Percentiles rank a stretch among this genome's conserved stretches.
These are phyloP conservation scores for Apiotrichum sp. DNA, from an alignment of 1,284 basidiomycete genomes.

Conservation along the genomic window DNA sequence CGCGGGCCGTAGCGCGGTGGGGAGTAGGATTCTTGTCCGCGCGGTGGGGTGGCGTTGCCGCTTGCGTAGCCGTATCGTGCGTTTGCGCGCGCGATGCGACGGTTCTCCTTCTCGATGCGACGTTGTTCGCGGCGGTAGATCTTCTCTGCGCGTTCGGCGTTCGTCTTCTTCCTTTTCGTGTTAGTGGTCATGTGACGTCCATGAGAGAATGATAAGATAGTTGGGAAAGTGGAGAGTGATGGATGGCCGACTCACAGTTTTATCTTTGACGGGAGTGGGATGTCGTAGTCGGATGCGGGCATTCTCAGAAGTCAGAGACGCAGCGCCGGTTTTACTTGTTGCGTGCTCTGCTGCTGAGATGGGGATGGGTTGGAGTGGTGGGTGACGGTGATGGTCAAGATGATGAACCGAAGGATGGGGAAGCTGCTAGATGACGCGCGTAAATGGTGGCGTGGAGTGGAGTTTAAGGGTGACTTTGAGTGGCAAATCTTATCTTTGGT, in stretches of 20 bases:
- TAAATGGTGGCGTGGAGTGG: too few species aligned
- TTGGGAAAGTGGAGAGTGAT: not conserved
- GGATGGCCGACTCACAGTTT: conserved; percentile 11
- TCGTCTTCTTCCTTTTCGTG: conserved; percentile 30
- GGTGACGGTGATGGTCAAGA: not conserved
- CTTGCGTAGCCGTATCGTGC: conserved; percentile 8
- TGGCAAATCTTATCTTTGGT: too few species aligned
- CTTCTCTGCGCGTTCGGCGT: conserved; percentile 23
- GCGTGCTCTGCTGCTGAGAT: too few species aligned
- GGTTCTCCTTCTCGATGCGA: conserved; percentile 9
- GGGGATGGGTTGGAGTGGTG: too few species aligned
- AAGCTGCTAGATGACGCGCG: not conserved
- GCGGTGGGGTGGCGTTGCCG: not conserved
- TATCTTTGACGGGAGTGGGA: conserved; percentile 11
- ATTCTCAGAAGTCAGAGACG: too few species aligned
- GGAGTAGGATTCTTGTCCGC: not conserved
- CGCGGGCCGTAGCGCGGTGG: not conserved
- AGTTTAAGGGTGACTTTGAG: too few species aligned
- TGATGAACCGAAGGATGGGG: not conserved
- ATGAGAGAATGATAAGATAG: not conserved
- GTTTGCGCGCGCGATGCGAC: conserved; percentile 33
- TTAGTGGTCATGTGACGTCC: not conserved
- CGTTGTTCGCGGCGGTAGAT: conserved; percentile 30
- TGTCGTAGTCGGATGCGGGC: conserved; percentile 9
- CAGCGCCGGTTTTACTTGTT: too few species aligned